phyloP scores from a whole-genome alignment of 202 grass and related monocot genomes.

The Setaria viridis region DNA sequence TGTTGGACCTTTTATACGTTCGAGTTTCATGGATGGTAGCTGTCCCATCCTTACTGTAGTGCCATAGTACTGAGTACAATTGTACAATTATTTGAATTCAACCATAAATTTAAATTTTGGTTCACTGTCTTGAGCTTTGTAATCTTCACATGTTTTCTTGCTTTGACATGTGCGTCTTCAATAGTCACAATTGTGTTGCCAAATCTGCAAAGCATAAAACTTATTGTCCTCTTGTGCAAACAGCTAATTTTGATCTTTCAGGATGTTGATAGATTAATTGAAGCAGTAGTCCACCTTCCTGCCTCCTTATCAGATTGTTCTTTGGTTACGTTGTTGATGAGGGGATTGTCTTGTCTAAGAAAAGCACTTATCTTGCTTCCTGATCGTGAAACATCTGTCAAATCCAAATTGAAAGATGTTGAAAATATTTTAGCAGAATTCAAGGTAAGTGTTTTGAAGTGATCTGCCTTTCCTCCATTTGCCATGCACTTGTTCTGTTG shows the following conservation, averaged over 20 bases:
- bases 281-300: conserved; percentile 59
- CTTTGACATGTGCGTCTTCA: neutral
- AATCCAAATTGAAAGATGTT: conserved; percentile 63
- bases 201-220: conserved; percentile 21
- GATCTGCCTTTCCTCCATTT: conserved; percentile 26
- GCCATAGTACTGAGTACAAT: neutral
- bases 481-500: conserved; percentile 6
- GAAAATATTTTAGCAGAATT: conserved; percentile 71
- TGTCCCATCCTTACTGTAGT: neutral
- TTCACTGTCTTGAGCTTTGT: conserved; percentile 1
- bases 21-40: neutral
- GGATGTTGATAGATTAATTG: conserved; percentile 82
- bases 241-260: conserved; percentile 54
- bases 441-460: conserved; percentile 60
- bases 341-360: conserved; percentile 67
- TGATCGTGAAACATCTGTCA: conserved; percentile 56
- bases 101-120: conserved; percentile 1
- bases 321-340: conserved; percentile 59
- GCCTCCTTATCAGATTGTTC: conserved; percentile 43
- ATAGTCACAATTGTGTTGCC: conserved; percentile 6
- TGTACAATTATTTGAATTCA: no score
- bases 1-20: neutral
- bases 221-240: conserved; percentile 16
- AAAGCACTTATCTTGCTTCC: conserved; percentile 72
- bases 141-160: neutral